Conservation (phyloP, 176 grass and related monocot species). For the Luzula sylvatica region DNA sequence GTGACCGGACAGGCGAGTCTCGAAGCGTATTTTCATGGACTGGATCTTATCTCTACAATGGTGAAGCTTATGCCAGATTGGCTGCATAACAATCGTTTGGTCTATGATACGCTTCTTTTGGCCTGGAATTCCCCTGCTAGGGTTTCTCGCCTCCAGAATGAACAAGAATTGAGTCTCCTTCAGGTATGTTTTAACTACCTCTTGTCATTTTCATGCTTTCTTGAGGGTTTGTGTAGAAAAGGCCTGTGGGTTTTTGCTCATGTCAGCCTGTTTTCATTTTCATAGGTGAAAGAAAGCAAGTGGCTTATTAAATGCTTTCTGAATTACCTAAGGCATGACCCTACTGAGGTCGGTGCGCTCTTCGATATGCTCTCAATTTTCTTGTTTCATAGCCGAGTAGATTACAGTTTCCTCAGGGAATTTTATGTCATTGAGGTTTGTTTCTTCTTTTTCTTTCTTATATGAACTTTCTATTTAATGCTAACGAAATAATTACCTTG, state of each 20-base stretch:
- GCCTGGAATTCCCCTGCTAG: slow-evolving; percentile 94
- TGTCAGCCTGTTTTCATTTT: neutral
- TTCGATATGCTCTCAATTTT: slow-evolving; percentile 99
- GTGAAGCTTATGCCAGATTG: slow-evolving; percentile 98
- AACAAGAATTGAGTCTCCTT: slow-evolving; percentile 81
- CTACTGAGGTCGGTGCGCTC: slow-evolving; percentile 75
- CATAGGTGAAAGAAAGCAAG: slow-evolving; percentile 98
- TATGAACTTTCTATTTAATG: no score
- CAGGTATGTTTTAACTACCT: slow-evolving; percentile 37
- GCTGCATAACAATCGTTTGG: slow-evolving; percentile 64
- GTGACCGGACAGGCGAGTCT: slow-evolving; percentile 47
- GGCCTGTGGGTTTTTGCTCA: no score
- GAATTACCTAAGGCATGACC: slow-evolving; percentile 87
- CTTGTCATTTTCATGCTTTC: neutral
- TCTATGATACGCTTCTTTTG: slow-evolving; percentile 76
- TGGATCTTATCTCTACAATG: slow-evolving; percentile 81
- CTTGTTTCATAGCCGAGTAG: slow-evolving; percentile 88
- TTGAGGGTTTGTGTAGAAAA: neutral
- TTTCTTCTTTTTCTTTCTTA: neutral
- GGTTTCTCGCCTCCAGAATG: slow-evolving; percentile 73
- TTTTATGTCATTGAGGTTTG: slow-evolving; percentile 95
- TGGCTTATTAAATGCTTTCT: slow-evolving; percentile 95
- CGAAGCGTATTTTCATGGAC: slow-evolving; percentile 90
- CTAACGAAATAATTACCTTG: no score
- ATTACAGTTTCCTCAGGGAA: slow-evolving; percentile 95